phyloP scores from a whole-genome alignment of 129 eudicot genomes.

The Apium graveolens region DNA sequence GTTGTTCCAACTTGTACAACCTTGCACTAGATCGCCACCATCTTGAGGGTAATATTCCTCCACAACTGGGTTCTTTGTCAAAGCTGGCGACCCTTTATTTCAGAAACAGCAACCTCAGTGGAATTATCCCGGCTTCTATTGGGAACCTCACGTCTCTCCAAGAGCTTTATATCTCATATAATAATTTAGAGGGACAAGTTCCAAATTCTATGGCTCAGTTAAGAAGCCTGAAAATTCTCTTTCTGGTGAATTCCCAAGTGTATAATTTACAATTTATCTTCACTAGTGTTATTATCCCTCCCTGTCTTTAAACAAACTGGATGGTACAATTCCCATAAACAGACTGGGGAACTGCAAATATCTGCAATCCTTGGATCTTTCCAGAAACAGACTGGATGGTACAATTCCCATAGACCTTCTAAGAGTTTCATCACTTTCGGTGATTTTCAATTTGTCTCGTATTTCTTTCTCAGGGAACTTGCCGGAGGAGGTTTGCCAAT shows the following conservation, averaged over 20 bases:
- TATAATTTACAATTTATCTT: conserved; percentile 12
- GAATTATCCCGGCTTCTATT: not conserved
- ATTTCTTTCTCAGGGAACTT: conserved; percentile 9
- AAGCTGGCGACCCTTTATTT: not conserved
- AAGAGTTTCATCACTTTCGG: not conserved
- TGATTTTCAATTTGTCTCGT: conserved; percentile 1
- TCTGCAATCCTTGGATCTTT: conserved; percentile 1
- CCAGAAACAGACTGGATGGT: not conserved
- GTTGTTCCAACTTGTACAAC: not conserved
- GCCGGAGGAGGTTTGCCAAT: conserved; percentile 10
- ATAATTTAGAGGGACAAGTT: not conserved
- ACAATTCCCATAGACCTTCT: not conserved
- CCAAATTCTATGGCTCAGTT: not conserved
- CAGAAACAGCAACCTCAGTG: not conserved
- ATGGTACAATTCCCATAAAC: too few relatives aligned
- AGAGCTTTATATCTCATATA: not conserved
- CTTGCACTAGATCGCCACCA: not conserved
- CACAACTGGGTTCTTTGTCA: not conserved
- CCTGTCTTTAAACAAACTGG: not conserved
- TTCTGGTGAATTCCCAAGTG: conserved; percentile 19
- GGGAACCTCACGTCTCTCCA: conserved; percentile 2
- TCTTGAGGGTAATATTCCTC: not conserved
- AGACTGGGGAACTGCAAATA: not conserved
- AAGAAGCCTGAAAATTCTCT: not conserved
- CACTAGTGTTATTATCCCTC: not conserved